These are phyloP conservation scores for Kwoniella heveanensis DNA, from an alignment of 768 basidiomycete species.

Conservation along the genomic window DNA sequence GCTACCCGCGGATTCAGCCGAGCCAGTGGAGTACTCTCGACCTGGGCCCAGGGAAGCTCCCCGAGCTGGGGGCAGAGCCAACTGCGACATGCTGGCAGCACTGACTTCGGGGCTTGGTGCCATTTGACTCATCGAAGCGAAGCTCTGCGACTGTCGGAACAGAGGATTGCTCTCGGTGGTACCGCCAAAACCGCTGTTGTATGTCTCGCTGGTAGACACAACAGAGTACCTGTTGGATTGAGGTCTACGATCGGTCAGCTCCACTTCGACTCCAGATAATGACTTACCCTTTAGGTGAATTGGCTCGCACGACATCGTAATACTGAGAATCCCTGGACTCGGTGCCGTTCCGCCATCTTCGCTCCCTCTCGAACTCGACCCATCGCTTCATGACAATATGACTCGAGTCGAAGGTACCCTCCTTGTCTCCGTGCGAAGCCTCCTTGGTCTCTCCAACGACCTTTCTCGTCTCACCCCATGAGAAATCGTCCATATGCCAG, in stretches of 20 bases:
- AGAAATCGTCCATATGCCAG: conserved; percentile 96
- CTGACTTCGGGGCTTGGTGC: conserved; percentile 54
- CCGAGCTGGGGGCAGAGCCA: conserved; percentile 42
- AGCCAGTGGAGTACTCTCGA: conserved; percentile 53
- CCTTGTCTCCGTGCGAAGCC: conserved; percentile 80
- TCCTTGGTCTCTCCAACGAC: conserved; percentile 70
- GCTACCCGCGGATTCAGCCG: conserved; percentile 44
- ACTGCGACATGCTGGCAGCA: conserved; percentile 65
- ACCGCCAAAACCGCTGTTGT: conserved; percentile 51
- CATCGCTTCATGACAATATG: conserved; percentile 99
- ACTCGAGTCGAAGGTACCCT: conserved; percentile 93
- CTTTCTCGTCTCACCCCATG: conserved; percentile 80
- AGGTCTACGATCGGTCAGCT: conserved; percentile 24
- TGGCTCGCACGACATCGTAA: conserved; percentile 61
- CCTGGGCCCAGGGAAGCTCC: conserved; percentile 55
- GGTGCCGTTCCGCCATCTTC: conserved; percentile 85
- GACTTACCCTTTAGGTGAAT: conserved; percentile 64
- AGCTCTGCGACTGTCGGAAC: conserved; percentile 47
- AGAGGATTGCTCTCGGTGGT: conserved; percentile 43
- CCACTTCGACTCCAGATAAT: neutral
- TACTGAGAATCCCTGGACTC: conserved; percentile 77
- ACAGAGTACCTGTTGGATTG: conserved; percentile 68
- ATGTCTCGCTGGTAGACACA: conserved; percentile 75
- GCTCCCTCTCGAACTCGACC: conserved; percentile 95
- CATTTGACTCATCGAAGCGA: conserved; percentile 46